Percentiles rank a stretch among this genome's conserved stretches.
phyloP scores from a whole-genome alignment of 148 eudicot species.

The Camellia sinensis region DNA sequence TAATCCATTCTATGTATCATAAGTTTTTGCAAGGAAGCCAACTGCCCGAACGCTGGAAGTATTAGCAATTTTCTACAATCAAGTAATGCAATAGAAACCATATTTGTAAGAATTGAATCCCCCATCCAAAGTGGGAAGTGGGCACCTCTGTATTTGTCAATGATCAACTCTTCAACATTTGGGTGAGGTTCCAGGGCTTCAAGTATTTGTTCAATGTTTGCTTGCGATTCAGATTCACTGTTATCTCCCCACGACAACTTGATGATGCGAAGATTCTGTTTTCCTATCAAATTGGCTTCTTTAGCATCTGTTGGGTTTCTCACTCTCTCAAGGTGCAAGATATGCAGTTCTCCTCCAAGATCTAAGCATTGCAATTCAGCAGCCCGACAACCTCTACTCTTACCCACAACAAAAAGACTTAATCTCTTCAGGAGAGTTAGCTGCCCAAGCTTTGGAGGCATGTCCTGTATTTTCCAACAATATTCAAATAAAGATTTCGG shows the following conservation, averaged over 20 bases:
- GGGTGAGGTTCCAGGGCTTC: conserved; percentile 6
- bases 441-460: not conserved
- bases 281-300: not conserved
- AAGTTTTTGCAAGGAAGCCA: not conserved
- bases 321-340: conserved; percentile 9
- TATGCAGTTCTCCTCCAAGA: not conserved
- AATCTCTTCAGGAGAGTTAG: not conserved
- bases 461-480: not conserved
- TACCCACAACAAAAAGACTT: not conserved
- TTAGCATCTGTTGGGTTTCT: not conserved
- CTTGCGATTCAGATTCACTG: not conserved
- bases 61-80: not conserved
- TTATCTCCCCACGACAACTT: not conserved
- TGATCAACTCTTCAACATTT: not conserved
- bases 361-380: not conserved
- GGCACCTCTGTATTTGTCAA: not conserved
- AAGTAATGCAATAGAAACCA: not conserved
- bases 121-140: not conserved
- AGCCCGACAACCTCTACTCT: not conserved
- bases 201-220: not conserved
- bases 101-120: not conserved
- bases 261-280: not conserved
- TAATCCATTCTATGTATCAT: not conserved
- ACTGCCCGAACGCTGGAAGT: not conserved
- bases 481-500: not conserved